Percentiles rank a stretch among this genome's conserved stretches.
These are phyloP conservation scores for Millerozyma acaciae DNA, from an alignment of 805 yeast genomes.

Conservation along the genomic window DNA sequence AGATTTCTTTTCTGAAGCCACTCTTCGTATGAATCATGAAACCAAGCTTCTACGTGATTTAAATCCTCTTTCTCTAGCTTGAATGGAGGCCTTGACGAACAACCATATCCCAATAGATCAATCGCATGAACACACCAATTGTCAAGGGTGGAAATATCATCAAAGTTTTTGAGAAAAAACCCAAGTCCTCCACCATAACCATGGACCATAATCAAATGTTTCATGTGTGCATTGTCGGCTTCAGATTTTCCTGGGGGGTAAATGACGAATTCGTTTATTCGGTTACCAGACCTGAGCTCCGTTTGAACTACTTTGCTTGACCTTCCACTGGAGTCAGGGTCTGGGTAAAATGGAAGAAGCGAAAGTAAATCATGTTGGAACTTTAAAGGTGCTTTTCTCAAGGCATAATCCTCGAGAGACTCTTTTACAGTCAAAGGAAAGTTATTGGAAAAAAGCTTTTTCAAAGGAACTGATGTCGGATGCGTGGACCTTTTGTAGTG, in stretches of 20 bases:
- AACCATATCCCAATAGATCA: slow-evolving; percentile 88
- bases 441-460: slow-evolving; percentile 46
- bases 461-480: slow-evolving; percentile 64
- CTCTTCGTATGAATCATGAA: slow-evolving; percentile 56
- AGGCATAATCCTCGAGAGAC: slow-evolving; percentile 50
- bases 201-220: slow-evolving; percentile 42
- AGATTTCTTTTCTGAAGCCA: slow-evolving; percentile 58
- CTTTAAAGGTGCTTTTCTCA: slow-evolving; percentile 32
- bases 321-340: slow-evolving; percentile 24
- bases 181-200: slow-evolving; percentile 47
- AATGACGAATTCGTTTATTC: slow-evolving; percentile 40
- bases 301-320: slow-evolving; percentile 31
- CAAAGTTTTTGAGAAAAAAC: slow-evolving; percentile 37
- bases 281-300: slow-evolving; percentile 18
- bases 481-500: slow-evolving; percentile 52
- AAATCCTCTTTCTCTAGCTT: slow-evolving; percentile 40
- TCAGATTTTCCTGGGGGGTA: slow-evolving; percentile 24
- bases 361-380: slow-evolving; percentile 47
- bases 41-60: slow-evolving; percentile 54
- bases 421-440: slow-evolving; percentile 57
- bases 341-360: slow-evolving; percentile 45
- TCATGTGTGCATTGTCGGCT: slow-evolving; percentile 12
- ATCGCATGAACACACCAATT: slow-evolving; percentile 79
- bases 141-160: slow-evolving; percentile 21
- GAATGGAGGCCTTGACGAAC: slow-evolving; percentile 77